Base-by-base conservation (phyloP, 2,329 filamentous ascomycete genomes). In the Colletotrichum sojae region DNA sequence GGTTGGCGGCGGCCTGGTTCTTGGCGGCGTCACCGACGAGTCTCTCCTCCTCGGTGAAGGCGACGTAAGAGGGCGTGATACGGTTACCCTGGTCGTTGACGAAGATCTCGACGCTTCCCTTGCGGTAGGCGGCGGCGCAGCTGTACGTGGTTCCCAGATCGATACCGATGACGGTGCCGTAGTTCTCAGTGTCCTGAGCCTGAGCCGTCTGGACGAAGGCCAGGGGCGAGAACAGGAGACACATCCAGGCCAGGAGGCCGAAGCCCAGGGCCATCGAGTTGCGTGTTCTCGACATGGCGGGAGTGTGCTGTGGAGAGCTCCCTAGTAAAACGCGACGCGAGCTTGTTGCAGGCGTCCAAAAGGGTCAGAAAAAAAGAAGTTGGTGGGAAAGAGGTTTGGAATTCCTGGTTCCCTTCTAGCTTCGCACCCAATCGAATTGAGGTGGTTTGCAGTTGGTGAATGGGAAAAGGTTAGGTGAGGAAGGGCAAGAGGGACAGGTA, bases 21-120 rank as follows among this genome's bases (percentile, higher is more conserved):
- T 97, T 97, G 78, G 94, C 94, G 78, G 96, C 94, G 83, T 99
- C 96, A 88, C 96, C 96, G 75, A 99, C 94, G 75, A 99, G 88
- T 80, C 96, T 92, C 85, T 98, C 96, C 73, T 98, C 94, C 77
- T 98, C 95, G 83, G 94, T 98, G 83, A 97, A 97, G 78, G 94
- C 94, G 80, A 97, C 94, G 84, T 96, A 97, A 73, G 94, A 97
- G 64, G 94, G 94, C 76, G 94, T 97, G 76, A 97, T 97, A 86
- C 94, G 93, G 90, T 97, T 94, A 80, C 79, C 79, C 88, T 97
- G 94, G 84, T 97, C 94, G 87, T 97, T 97, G 84, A 94, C 93
- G 76, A 97, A 88, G 85, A 97, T 97, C 80, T 97, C 94, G 76
- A 97, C 94, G 84, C 95, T 96, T 82, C 94, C 94, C 81, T 94